phyloP scores from a whole-genome alignment of 192 early-diverging fungal genomes.

The Linnemannia elongata region DNA sequence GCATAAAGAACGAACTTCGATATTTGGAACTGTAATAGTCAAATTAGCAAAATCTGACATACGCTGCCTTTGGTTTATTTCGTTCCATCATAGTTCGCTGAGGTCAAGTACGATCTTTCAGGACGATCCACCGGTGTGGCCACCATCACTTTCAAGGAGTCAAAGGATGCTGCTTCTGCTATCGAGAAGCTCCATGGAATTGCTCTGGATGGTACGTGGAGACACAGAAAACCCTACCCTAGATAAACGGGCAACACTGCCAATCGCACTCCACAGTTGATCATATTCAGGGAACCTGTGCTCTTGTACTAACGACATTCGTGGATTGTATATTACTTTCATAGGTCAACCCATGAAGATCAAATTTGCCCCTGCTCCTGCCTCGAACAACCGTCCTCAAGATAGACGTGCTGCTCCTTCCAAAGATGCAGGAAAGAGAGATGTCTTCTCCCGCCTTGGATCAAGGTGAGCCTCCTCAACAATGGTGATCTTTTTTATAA shows the following conservation, averaged over 20 bases:
- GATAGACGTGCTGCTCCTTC: constrained; percentile 9
- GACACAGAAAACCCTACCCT: not conserved
- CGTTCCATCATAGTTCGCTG: constrained; percentile 40
- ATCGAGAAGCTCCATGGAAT: constrained; percentile 64
- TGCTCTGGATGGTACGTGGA: constrained; percentile 63
- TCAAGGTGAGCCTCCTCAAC: constrained; percentile 28
- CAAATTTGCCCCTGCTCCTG: constrained; percentile 36
- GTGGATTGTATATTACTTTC: not conserved
- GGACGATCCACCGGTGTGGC: constrained; percentile 69
- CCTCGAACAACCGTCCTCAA: constrained; percentile 9
- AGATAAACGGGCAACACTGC: no score
- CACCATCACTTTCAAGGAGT: constrained; percentile 57
- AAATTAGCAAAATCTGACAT: not conserved
- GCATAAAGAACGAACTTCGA: not conserved
- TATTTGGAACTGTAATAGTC: not conserved
- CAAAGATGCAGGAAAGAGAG: constrained; percentile 27
- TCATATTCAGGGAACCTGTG: no score
- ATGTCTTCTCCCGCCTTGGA: constrained; percentile 54
- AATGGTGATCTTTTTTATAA: no score
- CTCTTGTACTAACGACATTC: no score
- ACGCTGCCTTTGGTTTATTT: not conserved
- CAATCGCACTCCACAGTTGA: no score
- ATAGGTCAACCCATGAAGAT: constrained; percentile 55
- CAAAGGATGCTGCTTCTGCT: constrained; percentile 59
- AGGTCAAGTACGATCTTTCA: constrained; percentile 65